phyloP scores from a whole-genome alignment of 2,329 filamentous ascomycete genomes.

The Lasiodiplodia sp. region DNA sequence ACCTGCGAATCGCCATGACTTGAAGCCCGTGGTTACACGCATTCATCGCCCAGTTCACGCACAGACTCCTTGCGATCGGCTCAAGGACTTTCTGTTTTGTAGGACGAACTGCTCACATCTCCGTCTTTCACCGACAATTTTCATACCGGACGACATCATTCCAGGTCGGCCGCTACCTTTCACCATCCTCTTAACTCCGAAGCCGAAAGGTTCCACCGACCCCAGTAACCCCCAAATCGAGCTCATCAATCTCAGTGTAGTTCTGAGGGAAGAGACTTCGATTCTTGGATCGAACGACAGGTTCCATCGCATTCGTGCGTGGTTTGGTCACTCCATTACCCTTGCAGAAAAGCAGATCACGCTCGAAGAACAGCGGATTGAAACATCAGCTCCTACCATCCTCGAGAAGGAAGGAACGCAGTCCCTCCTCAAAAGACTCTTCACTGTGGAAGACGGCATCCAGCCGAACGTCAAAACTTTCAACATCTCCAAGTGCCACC shows the following conservation, averaged over 20 bases:
- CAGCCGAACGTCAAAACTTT: slow-evolving; percentile 46
- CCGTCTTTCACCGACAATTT: background rate
- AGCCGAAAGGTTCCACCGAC: background rate
- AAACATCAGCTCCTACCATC: slow-evolving; percentile 34
- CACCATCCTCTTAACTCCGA: background rate
- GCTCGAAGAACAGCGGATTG: slow-evolving; percentile 38
- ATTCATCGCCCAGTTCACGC: background rate
- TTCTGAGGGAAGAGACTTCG: background rate
- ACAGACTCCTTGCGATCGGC: too few relatives aligned
- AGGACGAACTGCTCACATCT: background rate
- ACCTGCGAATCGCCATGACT: slow-evolving; percentile 37
- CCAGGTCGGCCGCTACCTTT: background rate
- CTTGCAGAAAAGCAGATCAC: slow-evolving; percentile 34
- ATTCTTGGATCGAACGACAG: slow-evolving; percentile 38
- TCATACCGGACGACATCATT: background rate
- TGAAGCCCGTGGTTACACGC: slow-evolving; percentile 19
- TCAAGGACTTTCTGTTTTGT: background rate
- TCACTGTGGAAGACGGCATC: slow-evolving; percentile 42
- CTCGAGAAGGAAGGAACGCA: slow-evolving; percentile 36
- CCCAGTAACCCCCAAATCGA: background rate
- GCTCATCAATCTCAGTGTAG: background rate
- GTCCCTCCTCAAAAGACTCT: slow-evolving; percentile 41
- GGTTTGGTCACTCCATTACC: slow-evolving; percentile 36
- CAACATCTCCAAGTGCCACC: slow-evolving; percentile 42
- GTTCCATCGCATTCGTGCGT: slow-evolving; percentile 41